Conservation (phyloP, 2,329 filamentous ascomycete genomes). For the Chaetomiaceae sp. region DNA sequence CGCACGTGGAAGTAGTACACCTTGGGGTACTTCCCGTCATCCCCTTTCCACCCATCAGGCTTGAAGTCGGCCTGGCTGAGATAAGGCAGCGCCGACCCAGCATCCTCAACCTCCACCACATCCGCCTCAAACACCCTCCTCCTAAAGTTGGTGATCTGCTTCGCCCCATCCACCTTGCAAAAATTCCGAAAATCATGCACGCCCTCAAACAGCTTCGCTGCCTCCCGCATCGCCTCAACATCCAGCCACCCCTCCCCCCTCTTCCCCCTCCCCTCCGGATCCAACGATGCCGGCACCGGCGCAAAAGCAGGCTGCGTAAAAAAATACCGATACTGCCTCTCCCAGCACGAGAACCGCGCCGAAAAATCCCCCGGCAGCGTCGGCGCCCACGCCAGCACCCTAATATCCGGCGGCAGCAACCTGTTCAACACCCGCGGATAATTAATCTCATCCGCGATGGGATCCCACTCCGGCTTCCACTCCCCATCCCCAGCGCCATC, state of each 20-base stretch:
- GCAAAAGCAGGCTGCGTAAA: conserved; percentile 90
- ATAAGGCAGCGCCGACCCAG: conserved; percentile 52
- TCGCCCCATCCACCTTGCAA: conserved; percentile 86
- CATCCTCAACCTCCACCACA: conserved; percentile 64
- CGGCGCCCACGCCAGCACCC: conserved; percentile 89
- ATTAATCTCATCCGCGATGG: conserved; percentile 73
- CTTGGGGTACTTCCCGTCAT: conserved; percentile 44
- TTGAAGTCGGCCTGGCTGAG: conserved; percentile 45
- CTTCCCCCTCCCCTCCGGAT: conserved; percentile 27
- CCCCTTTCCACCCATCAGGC: conserved; percentile 27
- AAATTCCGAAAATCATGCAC: conserved; percentile 94
- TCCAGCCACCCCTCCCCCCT: conserved; percentile 71
- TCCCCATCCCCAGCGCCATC: conserved; percentile 8
- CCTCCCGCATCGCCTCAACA: conserved; percentile 78
- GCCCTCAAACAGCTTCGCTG: conserved; percentile 75
- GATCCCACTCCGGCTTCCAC: conserved; percentile 34
- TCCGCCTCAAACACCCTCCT: conserved; percentile 75
- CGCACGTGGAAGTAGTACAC: conserved; percentile 86
- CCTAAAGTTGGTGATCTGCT: conserved; percentile 81
- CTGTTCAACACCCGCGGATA: conserved; percentile 83
- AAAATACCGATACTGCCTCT: conserved; percentile 92
- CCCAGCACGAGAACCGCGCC: conserved; percentile 86
- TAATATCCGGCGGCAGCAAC: conserved; percentile 83
- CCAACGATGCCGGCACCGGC: conserved; percentile 56
- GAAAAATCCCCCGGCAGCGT: conserved; percentile 74